Evolutionary conservation across 2,329 filamentous ascomycete species (phyloP).

Genomic region (Atkinsonella hypoxylon): DNA sequence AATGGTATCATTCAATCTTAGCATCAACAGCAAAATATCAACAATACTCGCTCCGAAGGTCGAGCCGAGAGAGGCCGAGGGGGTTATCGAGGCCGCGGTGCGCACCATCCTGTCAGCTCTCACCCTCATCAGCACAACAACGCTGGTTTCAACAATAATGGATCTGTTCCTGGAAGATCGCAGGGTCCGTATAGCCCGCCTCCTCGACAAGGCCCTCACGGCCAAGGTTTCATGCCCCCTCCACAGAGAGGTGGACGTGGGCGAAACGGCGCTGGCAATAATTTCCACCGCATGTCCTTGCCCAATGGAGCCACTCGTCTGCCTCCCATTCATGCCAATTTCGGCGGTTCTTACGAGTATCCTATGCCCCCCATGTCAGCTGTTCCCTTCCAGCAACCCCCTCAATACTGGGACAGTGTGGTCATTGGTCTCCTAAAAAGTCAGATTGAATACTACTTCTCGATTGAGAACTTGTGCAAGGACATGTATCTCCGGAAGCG

Average conservation of each 20-base stretch:
- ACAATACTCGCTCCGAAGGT: constrained; percentile 24
- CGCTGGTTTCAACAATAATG: constrained; percentile 22
- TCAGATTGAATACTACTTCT: constrained; percentile 88
- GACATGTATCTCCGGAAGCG: constrained; percentile 77
- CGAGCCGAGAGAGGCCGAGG: constrained; percentile 31
- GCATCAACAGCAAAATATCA: constrained; percentile 5
- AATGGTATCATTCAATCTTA: neutral
- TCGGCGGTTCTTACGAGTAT: constrained; percentile 26
- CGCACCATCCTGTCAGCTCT: constrained; percentile 25
- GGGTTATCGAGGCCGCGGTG: constrained; percentile 33
- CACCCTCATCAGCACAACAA: constrained; percentile 22
- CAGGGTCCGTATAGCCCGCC: constrained; percentile 33
- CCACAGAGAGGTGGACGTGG: constrained; percentile 24
- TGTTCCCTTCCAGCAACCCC: constrained; percentile 21
- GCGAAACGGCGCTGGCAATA: constrained; percentile 19
- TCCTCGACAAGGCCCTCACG: constrained; percentile 27
- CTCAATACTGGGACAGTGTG: constrained; percentile 42
- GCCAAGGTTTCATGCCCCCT: constrained; percentile 21
- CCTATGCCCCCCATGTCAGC: constrained; percentile 26
- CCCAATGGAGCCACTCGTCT: constrained; percentile 24
- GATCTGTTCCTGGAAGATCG: constrained; percentile 20
- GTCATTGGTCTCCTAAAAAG: constrained; percentile 29
- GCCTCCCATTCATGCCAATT: constrained; percentile 25
- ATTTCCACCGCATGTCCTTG: constrained; percentile 28
- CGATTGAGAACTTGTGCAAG: constrained; percentile 87